Conservation (phyloP, 176 grass and related monocot genomes). For the Bromus sterilis region DNA sequence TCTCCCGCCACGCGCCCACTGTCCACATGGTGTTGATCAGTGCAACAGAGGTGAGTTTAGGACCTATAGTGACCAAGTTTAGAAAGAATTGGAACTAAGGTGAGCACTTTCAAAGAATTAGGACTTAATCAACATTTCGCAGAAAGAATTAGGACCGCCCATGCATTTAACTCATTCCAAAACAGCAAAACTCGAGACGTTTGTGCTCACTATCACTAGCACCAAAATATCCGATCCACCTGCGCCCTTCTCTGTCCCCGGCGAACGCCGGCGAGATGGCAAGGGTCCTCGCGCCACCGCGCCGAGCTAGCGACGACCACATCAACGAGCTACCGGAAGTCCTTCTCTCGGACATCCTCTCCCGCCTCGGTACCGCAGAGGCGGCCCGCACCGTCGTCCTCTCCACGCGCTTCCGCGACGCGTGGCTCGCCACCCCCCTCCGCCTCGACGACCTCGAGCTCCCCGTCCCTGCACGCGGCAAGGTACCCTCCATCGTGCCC, state of each 20-base stretch:
- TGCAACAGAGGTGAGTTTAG: no score
- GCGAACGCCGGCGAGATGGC: conserved; percentile 11
- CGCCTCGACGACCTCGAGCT: conserved; percentile 19
- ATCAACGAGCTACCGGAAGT: conserved; percentile 20
- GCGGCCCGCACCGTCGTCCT: conserved; percentile 11
- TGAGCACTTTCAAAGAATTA: no score
- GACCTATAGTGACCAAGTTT: no score
- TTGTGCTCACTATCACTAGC: not conserved
- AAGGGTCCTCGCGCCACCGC: not conserved
- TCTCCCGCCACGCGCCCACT: no score
- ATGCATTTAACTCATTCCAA: no score
- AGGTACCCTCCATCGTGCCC: not conserved
- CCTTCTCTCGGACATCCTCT: conserved; percentile 28
- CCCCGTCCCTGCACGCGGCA: not conserved
- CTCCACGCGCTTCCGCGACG: conserved; percentile 13
- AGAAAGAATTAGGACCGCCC: no score
- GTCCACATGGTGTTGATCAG: no score
- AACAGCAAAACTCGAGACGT: no score
- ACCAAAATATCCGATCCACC: not conserved
- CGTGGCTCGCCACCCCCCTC: conserved; percentile 26
- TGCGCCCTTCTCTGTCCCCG: not conserved
- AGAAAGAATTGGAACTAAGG: no score
- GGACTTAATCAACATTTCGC: no score
- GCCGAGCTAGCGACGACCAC: not conserved
- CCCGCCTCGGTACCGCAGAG: conserved; percentile 10